Evolutionary conservation across 2,329 filamentous ascomycete species (phyloP).

Genomic region (Diaporthe capsici): DNA sequence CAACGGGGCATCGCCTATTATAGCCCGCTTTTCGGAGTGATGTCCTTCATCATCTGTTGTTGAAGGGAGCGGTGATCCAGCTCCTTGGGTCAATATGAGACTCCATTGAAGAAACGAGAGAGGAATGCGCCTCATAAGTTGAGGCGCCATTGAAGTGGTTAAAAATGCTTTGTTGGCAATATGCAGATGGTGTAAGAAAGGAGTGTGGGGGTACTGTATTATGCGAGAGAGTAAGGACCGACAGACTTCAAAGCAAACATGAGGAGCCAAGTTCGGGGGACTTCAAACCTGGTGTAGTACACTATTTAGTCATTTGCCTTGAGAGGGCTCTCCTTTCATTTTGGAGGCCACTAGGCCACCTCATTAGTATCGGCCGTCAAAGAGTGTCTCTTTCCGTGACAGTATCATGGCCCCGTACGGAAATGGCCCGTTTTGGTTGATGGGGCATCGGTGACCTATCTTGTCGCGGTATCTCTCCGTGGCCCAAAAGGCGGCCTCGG

Average conservation of each 20-base stretch:
- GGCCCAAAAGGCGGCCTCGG: constrained; percentile 1
- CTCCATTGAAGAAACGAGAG: background rate
- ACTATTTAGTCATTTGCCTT: background rate
- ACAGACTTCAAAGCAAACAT: background rate
- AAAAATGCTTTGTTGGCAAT: background rate
- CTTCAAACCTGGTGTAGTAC: background rate
- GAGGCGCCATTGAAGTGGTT: background rate
- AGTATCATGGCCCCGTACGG: constrained; percentile 13
- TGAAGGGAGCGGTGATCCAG: constrained; percentile 8
- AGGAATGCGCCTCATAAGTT: background rate
- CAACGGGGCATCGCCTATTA: background rate
- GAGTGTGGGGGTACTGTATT: background rate
- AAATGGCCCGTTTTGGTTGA: constrained; percentile 12
- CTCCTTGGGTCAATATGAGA: background rate
- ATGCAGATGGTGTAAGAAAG: background rate
- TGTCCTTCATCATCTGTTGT: too few relatives aligned
- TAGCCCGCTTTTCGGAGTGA: background rate
- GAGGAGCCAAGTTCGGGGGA: background rate
- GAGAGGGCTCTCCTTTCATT: background rate
- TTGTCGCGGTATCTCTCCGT: background rate
- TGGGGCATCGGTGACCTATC: background rate
- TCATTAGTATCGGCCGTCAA: background rate
- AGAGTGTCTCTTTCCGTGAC: constrained; percentile 7
- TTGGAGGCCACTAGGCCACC: background rate
- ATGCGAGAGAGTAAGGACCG: background rate